Evolutionary conservation across 129 eudicot species (phyloP).

Genomic region (Flaveria trinervia): DNA sequence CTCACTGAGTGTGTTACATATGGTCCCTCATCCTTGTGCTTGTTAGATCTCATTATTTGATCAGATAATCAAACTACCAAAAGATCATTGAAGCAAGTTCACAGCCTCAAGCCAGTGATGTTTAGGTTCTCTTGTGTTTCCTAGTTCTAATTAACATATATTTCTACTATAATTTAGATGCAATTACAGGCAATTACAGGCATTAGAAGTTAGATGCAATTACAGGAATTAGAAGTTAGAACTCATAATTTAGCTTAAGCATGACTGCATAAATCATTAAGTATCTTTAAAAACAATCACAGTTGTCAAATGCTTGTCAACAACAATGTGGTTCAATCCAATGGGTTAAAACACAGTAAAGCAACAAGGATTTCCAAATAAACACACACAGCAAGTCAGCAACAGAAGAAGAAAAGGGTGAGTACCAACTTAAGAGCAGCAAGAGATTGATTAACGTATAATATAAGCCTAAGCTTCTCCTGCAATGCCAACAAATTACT

Average conservation of each 20-base stretch:
- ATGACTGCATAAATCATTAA: neutral
- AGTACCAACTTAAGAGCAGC: conserved; percentile 86
- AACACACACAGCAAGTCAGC: neutral
- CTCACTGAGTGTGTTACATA: neutral
- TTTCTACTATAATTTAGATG: neutral
- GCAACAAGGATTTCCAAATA: no score
- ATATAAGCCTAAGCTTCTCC: conserved; percentile 74
- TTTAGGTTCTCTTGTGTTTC: conserved; percentile 18
- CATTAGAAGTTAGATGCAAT: neutral
- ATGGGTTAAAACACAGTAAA: neutral
- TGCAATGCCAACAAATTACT: conserved; percentile 61
- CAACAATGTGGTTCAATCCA: conserved; percentile 9
- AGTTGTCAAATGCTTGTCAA: neutral
- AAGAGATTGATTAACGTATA: conserved; percentile 80
- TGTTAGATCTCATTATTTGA: conserved; percentile 6
- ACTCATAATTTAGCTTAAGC: neutral
- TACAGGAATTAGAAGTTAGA: neutral
- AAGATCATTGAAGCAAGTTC: neutral
- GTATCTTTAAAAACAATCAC: neutral
- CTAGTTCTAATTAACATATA: conserved; percentile 2
- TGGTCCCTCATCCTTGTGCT: neutral
- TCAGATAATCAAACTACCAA: neutral
- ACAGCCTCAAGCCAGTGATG: conserved; percentile 11
- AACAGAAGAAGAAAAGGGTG: conserved; percentile 18
- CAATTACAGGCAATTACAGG: neutral